Evolutionary conservation across 2,329 filamentous ascomycete genomes (phyloP), one percentile per base, ranked within the genome.

Genomic region (Grosmannia clavigera): DNA sequence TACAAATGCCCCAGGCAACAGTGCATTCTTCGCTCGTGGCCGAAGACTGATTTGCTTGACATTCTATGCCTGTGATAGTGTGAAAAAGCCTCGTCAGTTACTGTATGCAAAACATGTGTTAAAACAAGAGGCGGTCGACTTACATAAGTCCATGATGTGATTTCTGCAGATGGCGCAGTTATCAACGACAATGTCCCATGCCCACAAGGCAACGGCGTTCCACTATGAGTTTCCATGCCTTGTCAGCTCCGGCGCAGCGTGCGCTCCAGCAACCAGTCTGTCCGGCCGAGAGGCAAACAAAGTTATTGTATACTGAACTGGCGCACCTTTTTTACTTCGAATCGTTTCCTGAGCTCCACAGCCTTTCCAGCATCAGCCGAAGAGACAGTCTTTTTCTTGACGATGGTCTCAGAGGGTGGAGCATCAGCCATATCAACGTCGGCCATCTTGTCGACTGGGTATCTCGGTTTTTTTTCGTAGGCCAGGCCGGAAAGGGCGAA

Each of bases 121-220:
- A n/a, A 31, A 14, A 5, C 22, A 29, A 14, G 31, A 55, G 25
- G 31, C 3, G 16, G 7, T 6, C 22, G 48, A 61, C 85, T 67
- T 78, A 91, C 94, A 99, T 33, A 99, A 81, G 74, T 99, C 94
- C 94, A 99, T 99, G 74, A 99, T 99, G 74, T 99, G 94, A 73
- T 99, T 99, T 71, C 94, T 84, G 80, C 94, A 99, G 71, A 99
- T 99, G 68, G 94, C 94, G 72, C 94, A 99, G 81, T 99, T 99
- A 76, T 99, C 94, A 63, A 99, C 94, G 38, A 97, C 92, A 62
- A 99, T 99, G 72, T 99, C 94, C 94, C 94, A 99, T 0, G 94
- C 94, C 94, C 94, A 99, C 2, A 99, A 81, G 50, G 94, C 92
- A 58, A 99, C 94, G 0, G 94, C 94, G 69, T 97, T 97, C 94